A percentile compares a stretch with the other conserved stretches of the same genome.
phyloP scores from a whole-genome alignment of 805 yeast genomes.

The Dipodascopsis tothii region DNA sequence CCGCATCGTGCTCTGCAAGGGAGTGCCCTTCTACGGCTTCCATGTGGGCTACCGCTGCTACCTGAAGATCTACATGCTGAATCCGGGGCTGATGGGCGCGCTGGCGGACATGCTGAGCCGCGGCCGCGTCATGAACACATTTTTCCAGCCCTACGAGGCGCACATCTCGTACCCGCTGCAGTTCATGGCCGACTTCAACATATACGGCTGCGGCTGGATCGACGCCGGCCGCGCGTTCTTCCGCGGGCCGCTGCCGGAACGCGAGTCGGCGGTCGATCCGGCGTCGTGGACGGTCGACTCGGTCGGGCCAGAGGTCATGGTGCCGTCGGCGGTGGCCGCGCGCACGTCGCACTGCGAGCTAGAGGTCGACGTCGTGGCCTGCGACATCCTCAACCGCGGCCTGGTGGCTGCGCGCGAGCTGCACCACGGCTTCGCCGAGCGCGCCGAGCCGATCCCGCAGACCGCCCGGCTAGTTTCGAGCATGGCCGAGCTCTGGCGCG shows the following conservation, averaged over 20 bases:
- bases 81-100: constrained; percentile 52
- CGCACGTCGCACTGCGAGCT: constrained; percentile 57
- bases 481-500: constrained; percentile 46
- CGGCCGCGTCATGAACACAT: constrained; percentile 37
- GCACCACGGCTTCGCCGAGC: constrained; percentile 46
- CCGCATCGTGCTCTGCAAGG: constrained; percentile 49
- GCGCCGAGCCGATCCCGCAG: constrained; percentile 6
- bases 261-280: neutral
- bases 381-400: constrained; percentile 51
- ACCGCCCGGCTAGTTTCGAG: constrained; percentile 25
- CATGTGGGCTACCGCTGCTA: constrained; percentile 55
- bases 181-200: constrained; percentile 72
- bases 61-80: constrained; percentile 59
- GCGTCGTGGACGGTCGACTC: constrained; percentile 4
- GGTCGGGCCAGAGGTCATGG: constrained; percentile 5
- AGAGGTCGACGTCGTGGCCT: constrained; percentile 65
- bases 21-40: constrained; percentile 78
- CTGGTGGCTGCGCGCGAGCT: constrained; percentile 39
- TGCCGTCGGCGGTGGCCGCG: constrained; percentile 30
- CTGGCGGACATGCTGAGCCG: constrained; percentile 45
- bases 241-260: constrained; percentile 32
- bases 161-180: constrained; percentile 75
- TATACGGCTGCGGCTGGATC: constrained; percentile 80
- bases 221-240: constrained; percentile 42
- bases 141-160: constrained; percentile 57